A percentile compares a stretch with the other conserved stretches of the same genome.
phyloP scores from a whole-genome alignment of 1,284 basidiomycete genomes.

The Mycosarcoma maydis region DNA sequence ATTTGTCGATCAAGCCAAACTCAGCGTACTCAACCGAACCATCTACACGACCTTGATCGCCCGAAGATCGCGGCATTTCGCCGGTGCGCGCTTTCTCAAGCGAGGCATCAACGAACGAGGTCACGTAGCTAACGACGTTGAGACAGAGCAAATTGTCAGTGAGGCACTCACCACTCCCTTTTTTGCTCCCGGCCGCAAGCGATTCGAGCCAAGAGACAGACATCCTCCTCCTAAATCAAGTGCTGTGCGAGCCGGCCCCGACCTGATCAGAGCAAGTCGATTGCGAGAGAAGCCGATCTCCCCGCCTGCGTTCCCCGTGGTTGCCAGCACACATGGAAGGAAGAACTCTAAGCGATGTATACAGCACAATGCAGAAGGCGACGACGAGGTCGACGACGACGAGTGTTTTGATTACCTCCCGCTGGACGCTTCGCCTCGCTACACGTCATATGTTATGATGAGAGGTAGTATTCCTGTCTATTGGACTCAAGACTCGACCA shows the following conservation, averaged over 20 bases:
- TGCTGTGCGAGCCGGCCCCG: slow-evolving; percentile 7
- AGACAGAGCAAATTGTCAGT: slow-evolving; percentile 97
- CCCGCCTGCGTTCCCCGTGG: background rate
- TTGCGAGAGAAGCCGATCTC: slow-evolving; percentile 32
- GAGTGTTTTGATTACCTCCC: slow-evolving; percentile 12
- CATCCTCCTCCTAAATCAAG: slow-evolving; percentile 2
- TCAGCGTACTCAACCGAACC: slow-evolving; percentile 87
- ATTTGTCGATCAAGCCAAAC: slow-evolving; percentile 96
- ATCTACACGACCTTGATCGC: slow-evolving; percentile 95
- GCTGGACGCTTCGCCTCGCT: slow-evolving; percentile 73
- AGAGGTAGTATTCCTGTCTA: slow-evolving; percentile 94
- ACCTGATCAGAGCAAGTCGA: slow-evolving; percentile 22
- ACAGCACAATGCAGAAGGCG: background rate
- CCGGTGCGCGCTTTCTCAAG: slow-evolving; percentile 93
- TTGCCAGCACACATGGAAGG: background rate
- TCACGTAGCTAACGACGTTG: slow-evolving; percentile 98
- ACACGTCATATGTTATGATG: slow-evolving; percentile 96
- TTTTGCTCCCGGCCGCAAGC: slow-evolving; percentile 52
- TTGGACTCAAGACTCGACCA: slow-evolving; percentile 93
- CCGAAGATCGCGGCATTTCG: slow-evolving; percentile 91
- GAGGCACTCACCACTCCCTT: slow-evolving; percentile 81
- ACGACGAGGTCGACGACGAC: slow-evolving; percentile 27
- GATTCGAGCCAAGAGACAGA: slow-evolving; percentile 16
- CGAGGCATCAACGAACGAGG: slow-evolving; percentile 90
- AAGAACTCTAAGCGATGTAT: no score